These are phyloP conservation scores for Axilococcus clingmanii DNA, from an alignment of 139 green algal genomes.

Conservation along the genomic window DNA sequence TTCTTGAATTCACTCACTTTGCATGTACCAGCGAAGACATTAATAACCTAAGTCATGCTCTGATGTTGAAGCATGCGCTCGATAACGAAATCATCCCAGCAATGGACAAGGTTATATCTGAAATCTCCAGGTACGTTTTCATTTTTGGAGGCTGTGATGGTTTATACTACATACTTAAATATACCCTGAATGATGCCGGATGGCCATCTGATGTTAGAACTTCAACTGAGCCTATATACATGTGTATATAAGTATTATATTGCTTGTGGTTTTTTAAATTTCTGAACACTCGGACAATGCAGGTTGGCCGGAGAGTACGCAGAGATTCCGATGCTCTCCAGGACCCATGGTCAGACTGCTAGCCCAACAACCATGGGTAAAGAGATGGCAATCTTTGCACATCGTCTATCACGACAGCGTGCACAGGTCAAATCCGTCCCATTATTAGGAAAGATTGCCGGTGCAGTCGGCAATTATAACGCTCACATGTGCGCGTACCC, in stretches of 20 bases:
- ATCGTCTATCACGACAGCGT: slow-evolving; percentile 64
- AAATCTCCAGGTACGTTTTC: slow-evolving; percentile 33
- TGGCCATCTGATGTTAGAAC: slow-evolving; percentile 14
- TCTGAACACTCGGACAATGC: not conserved
- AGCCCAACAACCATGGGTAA: slow-evolving; percentile 97
- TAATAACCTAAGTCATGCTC: slow-evolving; percentile 96
- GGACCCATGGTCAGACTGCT: slow-evolving; percentile 96
- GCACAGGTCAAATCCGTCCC: slow-evolving; percentile 43
- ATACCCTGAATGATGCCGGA: slow-evolving; percentile 28
- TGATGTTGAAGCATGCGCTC: slow-evolving; percentile 90
- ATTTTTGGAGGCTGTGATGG: slow-evolving; percentile 19
- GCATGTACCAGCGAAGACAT: slow-evolving; percentile 98
- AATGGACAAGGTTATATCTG: slow-evolving; percentile 78
- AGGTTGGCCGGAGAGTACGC: slow-evolving; percentile 69
- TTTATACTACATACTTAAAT: slow-evolving; percentile 26
- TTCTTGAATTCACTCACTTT: slow-evolving; percentile 98
- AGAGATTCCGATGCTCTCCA: slow-evolving; percentile 84
- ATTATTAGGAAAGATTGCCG: slow-evolving; percentile 88
- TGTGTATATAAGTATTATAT: not conserved
- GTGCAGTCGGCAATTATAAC: slow-evolving; percentile 99
- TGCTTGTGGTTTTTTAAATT: not conserved
- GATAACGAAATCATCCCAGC: slow-evolving; percentile 63
- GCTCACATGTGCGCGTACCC: slow-evolving; percentile 93
- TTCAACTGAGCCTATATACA: slow-evolving; percentile 14
- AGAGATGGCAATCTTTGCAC: slow-evolving; percentile 94